phyloP scores from a whole-genome alignment of 345 rosid species.

The Limnanthes douglasii region DNA sequence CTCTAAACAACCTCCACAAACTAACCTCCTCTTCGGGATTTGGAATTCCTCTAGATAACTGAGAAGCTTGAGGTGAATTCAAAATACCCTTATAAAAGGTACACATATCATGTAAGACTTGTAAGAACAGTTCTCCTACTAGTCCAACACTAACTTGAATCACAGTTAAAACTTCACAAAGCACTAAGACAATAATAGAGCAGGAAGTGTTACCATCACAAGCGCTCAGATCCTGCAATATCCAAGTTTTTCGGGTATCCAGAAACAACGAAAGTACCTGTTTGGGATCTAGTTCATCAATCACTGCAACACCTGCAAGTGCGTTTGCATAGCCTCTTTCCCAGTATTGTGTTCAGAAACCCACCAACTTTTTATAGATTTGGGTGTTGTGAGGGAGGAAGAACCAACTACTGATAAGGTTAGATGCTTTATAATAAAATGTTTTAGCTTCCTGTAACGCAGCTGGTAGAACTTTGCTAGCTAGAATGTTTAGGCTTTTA shows the following conservation, averaged over 20 bases:
- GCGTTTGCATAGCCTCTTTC: slow-evolving; percentile 71
- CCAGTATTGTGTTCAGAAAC: no score
- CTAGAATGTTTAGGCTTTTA: no score
- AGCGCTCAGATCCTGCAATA: slow-evolving; percentile 44
- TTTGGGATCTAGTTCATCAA: slow-evolving; percentile 65
- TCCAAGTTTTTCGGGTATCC: slow-evolving; percentile 70
- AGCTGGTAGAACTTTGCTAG: no score
- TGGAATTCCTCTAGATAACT: slow-evolving; percentile 89
- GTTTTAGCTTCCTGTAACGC: no score
- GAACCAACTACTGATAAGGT: no score
- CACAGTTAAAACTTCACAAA: slow-evolving; percentile 58
- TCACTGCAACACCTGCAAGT: slow-evolving; percentile 68
- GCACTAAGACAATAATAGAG: slow-evolving; percentile 30
- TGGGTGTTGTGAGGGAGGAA: no score
- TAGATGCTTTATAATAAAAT: no score
- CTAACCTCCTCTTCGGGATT: slow-evolving; percentile 84
- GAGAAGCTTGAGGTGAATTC: slow-evolving; percentile 87
- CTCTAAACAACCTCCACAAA: slow-evolving; percentile 80
- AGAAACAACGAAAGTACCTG: slow-evolving; percentile 60
- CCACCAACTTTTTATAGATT: no score
- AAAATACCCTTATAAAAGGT: slow-evolving; percentile 70
- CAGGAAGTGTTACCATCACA: slow-evolving; percentile 21
- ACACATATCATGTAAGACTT: slow-evolving; percentile 80
- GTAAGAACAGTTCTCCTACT: slow-evolving; percentile 84
- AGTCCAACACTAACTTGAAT: slow-evolving; percentile 82